Percentiles rank a stretch among this genome's conserved stretches.
phyloP scores from a whole-genome alignment of 2,329 filamentous ascomycete genomes.

The Fusarium sp. region DNA sequence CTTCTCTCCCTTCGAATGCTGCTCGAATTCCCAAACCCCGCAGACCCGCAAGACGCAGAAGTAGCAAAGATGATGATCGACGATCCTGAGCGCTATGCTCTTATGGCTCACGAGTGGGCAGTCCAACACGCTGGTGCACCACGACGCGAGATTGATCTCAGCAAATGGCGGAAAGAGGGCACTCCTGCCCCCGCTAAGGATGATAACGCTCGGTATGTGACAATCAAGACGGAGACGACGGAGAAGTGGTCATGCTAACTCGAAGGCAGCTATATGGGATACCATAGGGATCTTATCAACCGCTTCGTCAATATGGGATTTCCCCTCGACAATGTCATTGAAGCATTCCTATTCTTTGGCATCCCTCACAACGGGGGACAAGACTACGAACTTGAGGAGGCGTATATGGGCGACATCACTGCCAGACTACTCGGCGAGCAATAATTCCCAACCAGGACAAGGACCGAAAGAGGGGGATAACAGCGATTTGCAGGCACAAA shows the following conservation, averaged over 20 bases:
- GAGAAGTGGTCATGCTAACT: not conserved
- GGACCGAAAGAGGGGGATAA: slow-evolving; percentile 8
- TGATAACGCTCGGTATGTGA: slow-evolving; percentile 45
- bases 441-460: slow-evolving; percentile 45
- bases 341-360: slow-evolving; percentile 81
- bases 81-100: slow-evolving; percentile 79
- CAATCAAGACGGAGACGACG: not conserved
- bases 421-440: slow-evolving; percentile 84
- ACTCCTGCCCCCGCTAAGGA: slow-evolving; percentile 47
- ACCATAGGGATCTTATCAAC: slow-evolving; percentile 83
- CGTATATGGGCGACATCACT: slow-evolving; percentile 89
- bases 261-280: slow-evolving; percentile 78
- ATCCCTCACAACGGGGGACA: slow-evolving; percentile 81
- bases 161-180: slow-evolving; percentile 60
- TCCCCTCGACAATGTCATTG: slow-evolving; percentile 83
- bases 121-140: slow-evolving; percentile 83
- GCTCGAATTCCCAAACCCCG: slow-evolving; percentile 91
- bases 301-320: slow-evolving; percentile 93
- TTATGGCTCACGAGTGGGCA: slow-evolving; percentile 90
- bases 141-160: slow-evolving; percentile 49
- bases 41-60: slow-evolving; percentile 95
- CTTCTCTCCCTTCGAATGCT: slow-evolving; percentile 93
- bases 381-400: slow-evolving; percentile 88
- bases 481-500: slow-evolving; percentile 8
- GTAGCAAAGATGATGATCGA: slow-evolving; percentile 90